A percentile compares a stretch with the other conserved stretches of the same genome.
Conservation (phyloP, 257 asterid species). For the Solanum rostratum region DNA sequence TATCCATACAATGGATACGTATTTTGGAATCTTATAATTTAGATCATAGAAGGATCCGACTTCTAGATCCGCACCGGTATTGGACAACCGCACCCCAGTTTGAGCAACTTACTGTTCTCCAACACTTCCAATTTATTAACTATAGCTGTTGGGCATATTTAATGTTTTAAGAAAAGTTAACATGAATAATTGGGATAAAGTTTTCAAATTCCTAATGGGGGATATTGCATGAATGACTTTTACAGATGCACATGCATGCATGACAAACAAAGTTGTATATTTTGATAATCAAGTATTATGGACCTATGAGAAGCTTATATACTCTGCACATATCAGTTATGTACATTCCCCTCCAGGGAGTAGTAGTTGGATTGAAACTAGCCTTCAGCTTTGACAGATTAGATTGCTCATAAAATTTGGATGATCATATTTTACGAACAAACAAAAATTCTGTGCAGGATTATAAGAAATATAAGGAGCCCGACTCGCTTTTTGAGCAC, state of each 20-base stretch:
- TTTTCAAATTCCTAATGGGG: background rate
- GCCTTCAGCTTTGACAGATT: background rate
- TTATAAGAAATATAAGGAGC: constrained; percentile 66
- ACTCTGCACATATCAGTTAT: background rate
- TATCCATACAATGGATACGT: too few relatives aligned
- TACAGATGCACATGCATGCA: background rate
- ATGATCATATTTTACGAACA: background rate
- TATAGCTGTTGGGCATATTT: background rate
- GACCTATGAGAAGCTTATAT: background rate
- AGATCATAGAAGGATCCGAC: too few relatives aligned
- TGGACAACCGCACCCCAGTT: too few relatives aligned
- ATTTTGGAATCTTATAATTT: too few relatives aligned
- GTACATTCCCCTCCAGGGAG: background rate
- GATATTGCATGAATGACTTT: background rate
- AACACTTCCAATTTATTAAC: background rate
- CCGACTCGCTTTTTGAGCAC: constrained; percentile 75
- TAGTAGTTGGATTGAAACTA: background rate
- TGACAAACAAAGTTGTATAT: background rate
- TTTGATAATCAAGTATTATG: background rate
- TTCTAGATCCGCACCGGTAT: too few relatives aligned
- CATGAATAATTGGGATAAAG: background rate
- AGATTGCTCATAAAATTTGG: background rate
- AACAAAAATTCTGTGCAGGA: constrained; percentile 41
- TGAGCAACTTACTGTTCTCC: background rate
- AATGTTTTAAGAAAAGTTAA: background rate